Evolutionary conservation across 2,329 filamentous ascomycete species (phyloP).

Genomic region (Lachnellula arida): DNA sequence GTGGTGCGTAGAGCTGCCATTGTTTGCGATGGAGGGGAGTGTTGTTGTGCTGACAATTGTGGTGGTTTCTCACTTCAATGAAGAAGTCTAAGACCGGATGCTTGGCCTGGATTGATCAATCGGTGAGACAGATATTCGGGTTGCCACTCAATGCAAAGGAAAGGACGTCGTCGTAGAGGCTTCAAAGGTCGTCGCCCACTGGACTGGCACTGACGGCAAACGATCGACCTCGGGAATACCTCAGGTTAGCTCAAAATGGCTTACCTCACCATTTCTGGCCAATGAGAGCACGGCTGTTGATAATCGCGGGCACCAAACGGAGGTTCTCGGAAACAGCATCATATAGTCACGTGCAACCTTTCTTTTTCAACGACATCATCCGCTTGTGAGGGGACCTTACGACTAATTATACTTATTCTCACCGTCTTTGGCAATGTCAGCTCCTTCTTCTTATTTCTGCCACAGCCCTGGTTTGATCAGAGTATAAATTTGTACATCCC

Average conservation of each 20-base stretch:
- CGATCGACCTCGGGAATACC: constrained; percentile 8
- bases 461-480: too few relatives aligned
- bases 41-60: not conserved
- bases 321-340: not conserved
- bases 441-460: too few relatives aligned
- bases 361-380: not conserved
- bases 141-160: not conserved
- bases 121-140: not conserved
- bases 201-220: not conserved
- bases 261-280: constrained; percentile 5
- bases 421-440: too few relatives aligned
- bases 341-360: not conserved
- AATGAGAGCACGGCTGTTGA: constrained; percentile 1
- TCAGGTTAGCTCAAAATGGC: not conserved
- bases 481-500: too few relatives aligned
- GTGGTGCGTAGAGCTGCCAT: constrained; percentile 26
- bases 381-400: not conserved
- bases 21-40: constrained; percentile 22
- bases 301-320: constrained; percentile 1
- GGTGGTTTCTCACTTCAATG: not conserved
- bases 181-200: not conserved
- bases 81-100: not conserved
- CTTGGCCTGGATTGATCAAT: not conserved
- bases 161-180: not conserved
- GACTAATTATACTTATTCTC: too few relatives aligned